A percentile compares a stretch with the other conserved stretches of the same genome.
Evolutionary conservation across 352 stramenopile genomes (phyloP).

Genomic region (Phytophthora europaea): DNA sequence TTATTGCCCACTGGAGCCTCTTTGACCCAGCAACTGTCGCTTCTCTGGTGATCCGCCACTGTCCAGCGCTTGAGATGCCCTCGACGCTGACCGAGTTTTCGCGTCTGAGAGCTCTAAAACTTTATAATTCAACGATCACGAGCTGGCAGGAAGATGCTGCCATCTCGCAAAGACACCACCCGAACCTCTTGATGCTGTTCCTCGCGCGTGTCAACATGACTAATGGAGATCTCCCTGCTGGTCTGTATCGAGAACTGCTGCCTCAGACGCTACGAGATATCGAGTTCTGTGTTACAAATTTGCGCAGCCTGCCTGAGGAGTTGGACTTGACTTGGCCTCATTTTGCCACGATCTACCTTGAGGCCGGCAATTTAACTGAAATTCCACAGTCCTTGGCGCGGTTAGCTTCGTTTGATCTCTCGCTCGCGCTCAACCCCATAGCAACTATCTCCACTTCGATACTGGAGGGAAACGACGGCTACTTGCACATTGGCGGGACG

Average conservation of each 20-base stretch:
- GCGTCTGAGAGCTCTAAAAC: conserved; percentile 32
- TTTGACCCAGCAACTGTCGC: conserved; percentile 32
- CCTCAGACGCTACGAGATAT: conserved; percentile 35
- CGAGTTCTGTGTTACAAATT: conserved; percentile 42
- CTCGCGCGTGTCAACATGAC: conserved; percentile 45
- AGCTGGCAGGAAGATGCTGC: conserved; percentile 40
- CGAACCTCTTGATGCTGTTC: conserved; percentile 47
- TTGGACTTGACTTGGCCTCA: conserved; percentile 47
- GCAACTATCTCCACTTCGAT: conserved; percentile 9
- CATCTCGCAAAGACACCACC: conserved; percentile 34
- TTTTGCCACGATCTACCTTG: conserved; percentile 24
- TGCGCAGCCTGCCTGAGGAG: conserved; percentile 42
- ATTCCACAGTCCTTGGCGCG: conserved; percentile 17
- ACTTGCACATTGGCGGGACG: conserved; percentile 24
- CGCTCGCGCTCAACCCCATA: conserved; percentile 27
- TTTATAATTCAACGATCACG: conserved; percentile 53
- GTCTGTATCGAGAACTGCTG: conserved; percentile 37
- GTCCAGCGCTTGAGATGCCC: conserved; percentile 43
- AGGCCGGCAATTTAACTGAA: conserved; percentile 17
- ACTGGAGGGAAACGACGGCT: conserved; percentile 20
- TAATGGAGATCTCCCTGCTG: conserved; percentile 38
- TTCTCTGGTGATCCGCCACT: conserved; percentile 39
- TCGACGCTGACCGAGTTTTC: conserved; percentile 37
- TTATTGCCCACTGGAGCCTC: conserved; percentile 6
- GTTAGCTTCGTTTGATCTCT: conserved; percentile 22